Base-by-base conservation (phyloP, 176 grass and related monocot genomes). In the Oryza nivara region DNA sequence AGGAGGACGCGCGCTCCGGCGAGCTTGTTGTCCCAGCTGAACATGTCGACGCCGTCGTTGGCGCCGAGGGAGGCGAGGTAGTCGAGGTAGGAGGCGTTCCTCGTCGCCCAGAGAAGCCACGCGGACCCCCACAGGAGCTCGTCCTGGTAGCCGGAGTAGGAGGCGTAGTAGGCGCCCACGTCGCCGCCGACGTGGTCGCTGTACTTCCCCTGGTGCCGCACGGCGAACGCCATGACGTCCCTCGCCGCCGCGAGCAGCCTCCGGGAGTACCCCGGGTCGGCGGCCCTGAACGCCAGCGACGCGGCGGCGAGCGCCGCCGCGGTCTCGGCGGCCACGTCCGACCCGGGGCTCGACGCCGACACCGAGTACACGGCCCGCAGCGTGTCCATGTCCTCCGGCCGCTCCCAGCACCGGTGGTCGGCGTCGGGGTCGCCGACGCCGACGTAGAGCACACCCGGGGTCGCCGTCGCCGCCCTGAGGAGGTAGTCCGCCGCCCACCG, bases 1-100 rank as follows among this genome's bases (percentile, higher is more conserved):
- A 95, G 92, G 19, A 97, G 92, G 15, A 97, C 82, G 43, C 92
- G 87, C 15, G 95, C 87, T 6, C 92, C 92, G 76, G 92, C 89
- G 82, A 92, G 92, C 80, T 97, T 97, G 79, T 97, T 94, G 76
- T 97, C 95, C 95, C 92, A 97, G 84, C 90, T 97, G 74, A 97
- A 97, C 65, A 93, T 91, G 86, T 97, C 95, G 71, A 80, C 82
- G 73, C 73, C 77, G 80, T 95, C 92, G 49, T 80, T 87, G 76
- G 61, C 92, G 41, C 68, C 87, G 28, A 94, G 76, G 38, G 90
- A 91, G 41, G 36, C 40, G 47, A 90, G 32, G 68, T 87, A 89
- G 23, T 56, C 67, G 80, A 93, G 70, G 76, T 97, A 97, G 9
- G 78, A 91, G 25, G 65, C 7, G 76, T 95, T 83, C 78, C 93